Conservation (phyloP, 345 rosid genomes). For the Syzygium jambos region DNA sequence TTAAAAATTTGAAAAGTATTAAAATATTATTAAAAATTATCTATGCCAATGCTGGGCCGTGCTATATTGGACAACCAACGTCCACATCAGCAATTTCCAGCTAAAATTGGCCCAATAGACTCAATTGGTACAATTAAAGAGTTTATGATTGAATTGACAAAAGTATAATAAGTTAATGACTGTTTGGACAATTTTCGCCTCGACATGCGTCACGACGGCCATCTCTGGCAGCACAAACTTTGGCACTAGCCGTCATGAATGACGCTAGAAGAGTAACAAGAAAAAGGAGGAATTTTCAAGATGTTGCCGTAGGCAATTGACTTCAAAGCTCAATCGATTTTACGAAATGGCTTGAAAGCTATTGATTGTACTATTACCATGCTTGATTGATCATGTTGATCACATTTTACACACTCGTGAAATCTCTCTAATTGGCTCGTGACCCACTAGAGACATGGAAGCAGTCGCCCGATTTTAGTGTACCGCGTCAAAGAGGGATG, state of each 20-base stretch:
- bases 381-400: neutral
- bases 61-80: too few relatives aligned
- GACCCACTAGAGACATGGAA: neutral
- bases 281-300: neutral
- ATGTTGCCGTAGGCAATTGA: neutral
- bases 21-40: too few relatives aligned
- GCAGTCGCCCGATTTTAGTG: neutral
- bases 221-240: neutral
- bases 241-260: neutral
- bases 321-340: neutral
- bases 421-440: neutral
- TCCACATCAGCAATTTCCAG: too few relatives aligned
- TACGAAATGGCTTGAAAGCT: neutral
- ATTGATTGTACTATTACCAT: neutral
- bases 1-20: too few relatives aligned
- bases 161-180: too few relatives aligned
- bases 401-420: neutral
- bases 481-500: neutral
- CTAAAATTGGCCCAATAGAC: too few relatives aligned
- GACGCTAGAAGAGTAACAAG: neutral
- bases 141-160: too few relatives aligned
- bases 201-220: accelerated
- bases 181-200: neutral
- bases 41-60: too few relatives aligned
- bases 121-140: too few relatives aligned